A percentile compares a stretch with the other conserved stretches of the same genome.
Evolutionary conservation across 1,139 yeast species (phyloP).

Genomic region (Saccharomyces hybrid): DNA sequence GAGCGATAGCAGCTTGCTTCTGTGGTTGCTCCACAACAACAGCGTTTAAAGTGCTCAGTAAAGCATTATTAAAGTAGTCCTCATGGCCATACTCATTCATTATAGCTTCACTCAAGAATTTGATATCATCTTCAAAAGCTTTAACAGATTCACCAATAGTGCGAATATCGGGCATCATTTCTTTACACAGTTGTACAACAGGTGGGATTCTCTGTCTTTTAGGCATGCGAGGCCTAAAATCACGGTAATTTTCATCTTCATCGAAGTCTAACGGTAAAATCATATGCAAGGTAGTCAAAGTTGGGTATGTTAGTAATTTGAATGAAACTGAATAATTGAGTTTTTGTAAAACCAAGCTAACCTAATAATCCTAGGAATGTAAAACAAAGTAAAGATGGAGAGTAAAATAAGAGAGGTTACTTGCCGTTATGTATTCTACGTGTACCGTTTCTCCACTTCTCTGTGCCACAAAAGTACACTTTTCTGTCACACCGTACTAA

Average conservation of each 20-base stretch:
- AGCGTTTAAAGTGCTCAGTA: slow-evolving; percentile 59
- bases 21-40: slow-evolving; percentile 85
- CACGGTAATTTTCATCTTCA: slow-evolving; percentile 30
- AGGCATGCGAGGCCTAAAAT: slow-evolving; percentile 28
- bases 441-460: background rate
- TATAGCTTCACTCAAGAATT: slow-evolving; percentile 58
- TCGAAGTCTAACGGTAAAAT: slow-evolving; percentile 24
- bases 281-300: slow-evolving; percentile 12
- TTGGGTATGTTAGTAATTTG: slow-evolving; percentile 1
- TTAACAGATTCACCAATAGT: slow-evolving; percentile 60
- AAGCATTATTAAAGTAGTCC: slow-evolving; percentile 51
- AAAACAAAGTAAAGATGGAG: background rate
- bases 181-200: slow-evolving; percentile 36
- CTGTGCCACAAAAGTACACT: background rate
- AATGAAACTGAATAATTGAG: background rate
- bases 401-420: background rate
- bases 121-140: slow-evolving; percentile 56
- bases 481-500: background rate
- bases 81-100: slow-evolving; percentile 64
- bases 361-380: background rate
- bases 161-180: slow-evolving; percentile 47
- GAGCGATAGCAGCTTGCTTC: slow-evolving; percentile 63
- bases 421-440: background rate
- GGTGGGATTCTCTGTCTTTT: slow-evolving; percentile 36
- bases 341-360: background rate